These are phyloP conservation scores for Isabelozyma gotoi DNA, from an alignment of 805 yeast genomes.

Conservation along the genomic window DNA sequence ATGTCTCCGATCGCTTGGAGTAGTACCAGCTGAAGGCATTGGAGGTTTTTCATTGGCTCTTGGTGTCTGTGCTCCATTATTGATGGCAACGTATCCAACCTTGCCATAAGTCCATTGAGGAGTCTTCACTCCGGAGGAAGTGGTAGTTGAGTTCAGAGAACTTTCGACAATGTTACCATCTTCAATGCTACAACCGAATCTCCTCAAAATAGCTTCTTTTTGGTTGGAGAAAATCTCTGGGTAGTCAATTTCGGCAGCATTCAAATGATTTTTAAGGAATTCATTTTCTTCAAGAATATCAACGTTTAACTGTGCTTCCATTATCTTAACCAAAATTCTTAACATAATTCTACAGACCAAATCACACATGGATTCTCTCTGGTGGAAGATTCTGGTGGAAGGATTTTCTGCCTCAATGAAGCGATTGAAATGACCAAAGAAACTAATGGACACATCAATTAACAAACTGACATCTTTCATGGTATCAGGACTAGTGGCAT, in stretches of 20 bases:
- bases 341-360: slow-evolving; percentile 18
- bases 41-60: neutral
- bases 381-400: slow-evolving; percentile 7
- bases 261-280: slow-evolving; percentile 15
- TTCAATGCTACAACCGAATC: neutral
- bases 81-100: neutral
- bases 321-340: slow-evolving; percentile 18
- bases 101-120: neutral
- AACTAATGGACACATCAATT: slow-evolving; percentile 16
- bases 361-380: slow-evolving; percentile 18
- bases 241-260: slow-evolving; percentile 10
- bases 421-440: slow-evolving; percentile 11
- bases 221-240: slow-evolving; percentile 11
- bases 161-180: neutral
- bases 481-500: slow-evolving; percentile 26
- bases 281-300: slow-evolving; percentile 15
- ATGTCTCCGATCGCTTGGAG: slow-evolving; percentile 15
- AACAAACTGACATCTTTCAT: slow-evolving; percentile 28
- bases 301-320: slow-evolving; percentile 16
- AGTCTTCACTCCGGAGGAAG: neutral
- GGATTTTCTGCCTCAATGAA: neutral
- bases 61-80: neutral
- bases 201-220: neutral
- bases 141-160: neutral
- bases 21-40: slow-evolving; percentile 1